phyloP scores from a whole-genome alignment of 1,284 basidiomycete species.

The Ustilago tritici region DNA sequence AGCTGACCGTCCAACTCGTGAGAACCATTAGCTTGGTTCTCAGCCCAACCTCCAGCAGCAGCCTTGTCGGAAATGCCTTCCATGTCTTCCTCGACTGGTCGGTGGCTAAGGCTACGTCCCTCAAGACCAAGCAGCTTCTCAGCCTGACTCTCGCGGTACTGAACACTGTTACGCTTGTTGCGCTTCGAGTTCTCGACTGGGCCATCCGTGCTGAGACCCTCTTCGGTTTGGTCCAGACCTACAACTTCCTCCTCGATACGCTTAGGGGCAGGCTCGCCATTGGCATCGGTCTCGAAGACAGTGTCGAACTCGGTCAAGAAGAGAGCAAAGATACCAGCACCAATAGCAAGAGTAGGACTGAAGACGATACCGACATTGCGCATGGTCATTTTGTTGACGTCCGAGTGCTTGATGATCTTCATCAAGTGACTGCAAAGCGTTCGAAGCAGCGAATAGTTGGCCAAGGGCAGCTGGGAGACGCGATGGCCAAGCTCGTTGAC shows the following conservation, averaged over 20 bases:
- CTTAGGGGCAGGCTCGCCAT: constrained; percentile 53
- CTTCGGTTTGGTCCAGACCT: constrained; percentile 5
- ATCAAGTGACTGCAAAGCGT: constrained; percentile 95
- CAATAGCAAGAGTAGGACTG: constrained; percentile 65
- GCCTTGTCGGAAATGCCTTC: constrained; percentile 34
- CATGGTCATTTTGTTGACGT: constrained; percentile 98
- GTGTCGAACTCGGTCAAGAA: constrained; percentile 65
- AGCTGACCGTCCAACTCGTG: constrained; percentile 10
- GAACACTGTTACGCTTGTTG: constrained; percentile 50
- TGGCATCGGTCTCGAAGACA: constrained; percentile 62
- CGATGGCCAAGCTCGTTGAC: constrained; percentile 86
- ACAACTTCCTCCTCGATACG: constrained; percentile 47
- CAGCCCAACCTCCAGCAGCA: constrained; percentile 19
- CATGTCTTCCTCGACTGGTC: constrained; percentile 39
- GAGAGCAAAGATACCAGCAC: constrained; percentile 62
- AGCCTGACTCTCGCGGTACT: constrained; percentile 45
- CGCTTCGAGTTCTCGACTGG: constrained; percentile 12
- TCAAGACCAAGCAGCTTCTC: constrained; percentile 53
- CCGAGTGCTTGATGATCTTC: constrained; percentile 88
- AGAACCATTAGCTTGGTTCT: background rate
- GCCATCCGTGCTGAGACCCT: constrained; percentile 1
- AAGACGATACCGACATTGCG: constrained; percentile 97
- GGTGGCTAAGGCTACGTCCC: constrained; percentile 36
- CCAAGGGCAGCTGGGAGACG: constrained; percentile 85
- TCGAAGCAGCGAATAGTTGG: constrained; percentile 92